Evolutionary conservation across 306 rosid species (phyloP), one percentile per base, ranked within the genome.

Genomic region (Gastrolobium bilobum): DNA sequence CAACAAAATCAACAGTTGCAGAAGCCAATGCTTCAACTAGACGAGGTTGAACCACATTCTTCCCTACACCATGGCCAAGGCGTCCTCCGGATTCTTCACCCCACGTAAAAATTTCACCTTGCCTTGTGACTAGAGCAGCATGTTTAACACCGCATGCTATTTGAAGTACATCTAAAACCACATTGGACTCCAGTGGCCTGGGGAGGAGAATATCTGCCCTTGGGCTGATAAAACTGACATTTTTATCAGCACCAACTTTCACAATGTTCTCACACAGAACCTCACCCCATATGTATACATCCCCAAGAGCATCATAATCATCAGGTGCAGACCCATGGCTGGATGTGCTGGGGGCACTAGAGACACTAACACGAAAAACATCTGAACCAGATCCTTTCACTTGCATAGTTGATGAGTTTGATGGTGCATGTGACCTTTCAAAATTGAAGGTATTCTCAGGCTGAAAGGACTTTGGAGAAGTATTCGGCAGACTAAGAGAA

Each of bases 81-180:
- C 99, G 90, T 68, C 99, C 99, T 46, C 99, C 99, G 84, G 98
- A 95, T 85, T 95, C 99, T 84, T 95, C 99, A 35, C 99, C 99
- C 99, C 99, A 95, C 47, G 99, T 91, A 69, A 95, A 95, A 65
- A 95, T 72, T 78, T 95, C 99, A 76, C 98, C 98, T 85, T 95
- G 99, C 87, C 99, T 90, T 3, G 99, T 92, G 73, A 95, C 98
- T 59, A 95, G 81, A 62, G 98, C 94, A 68, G 98, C 93, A 83
- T 95, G 99, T 77, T 72, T 92, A 70, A 95, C 98, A 76, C 99
- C 99, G 48, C 99, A 95, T 71, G 99, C 91, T 84, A 95, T 90
- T 83, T 81, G 93, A 84, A 85, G 92, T 73, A 92, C 97, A 78
- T 95, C 99, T 84, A 95, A 88, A 84, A 92, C 98, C 75, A 92